These are phyloP conservation scores for Oryza coarctata DNA, from an alignment of 176 grass and related monocot genomes.

Conservation along the genomic window DNA sequence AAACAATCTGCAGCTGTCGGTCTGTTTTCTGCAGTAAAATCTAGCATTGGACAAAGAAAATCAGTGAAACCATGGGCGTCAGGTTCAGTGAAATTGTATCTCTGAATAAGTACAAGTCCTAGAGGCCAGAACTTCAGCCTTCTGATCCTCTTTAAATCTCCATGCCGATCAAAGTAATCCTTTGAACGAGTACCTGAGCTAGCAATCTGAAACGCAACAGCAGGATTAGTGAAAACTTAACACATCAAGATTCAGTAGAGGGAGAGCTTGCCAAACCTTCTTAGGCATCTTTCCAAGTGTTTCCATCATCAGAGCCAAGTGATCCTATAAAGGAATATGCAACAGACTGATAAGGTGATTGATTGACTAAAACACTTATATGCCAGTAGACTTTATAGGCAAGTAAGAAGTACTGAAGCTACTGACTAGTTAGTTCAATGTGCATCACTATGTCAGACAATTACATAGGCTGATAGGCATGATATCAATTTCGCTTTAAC, in stretches of 20 bases:
- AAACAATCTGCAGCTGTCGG: slow-evolving; percentile 70
- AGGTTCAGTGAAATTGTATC: slow-evolving; percentile 55
- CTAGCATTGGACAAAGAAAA: slow-evolving; percentile 74
- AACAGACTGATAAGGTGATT: neutral
- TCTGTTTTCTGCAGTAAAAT: slow-evolving; percentile 70
- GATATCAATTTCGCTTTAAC: neutral
- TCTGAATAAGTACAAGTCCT: slow-evolving; percentile 57
- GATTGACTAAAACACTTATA: slow-evolving; percentile 3
- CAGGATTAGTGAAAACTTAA: neutral
- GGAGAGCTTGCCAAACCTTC: slow-evolving; percentile 45
- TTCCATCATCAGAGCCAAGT: slow-evolving; percentile 95
- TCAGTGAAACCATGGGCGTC: slow-evolving; percentile 49
- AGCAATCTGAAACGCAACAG: slow-evolving; percentile 55
- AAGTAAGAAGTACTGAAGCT: slow-evolving; percentile 13
- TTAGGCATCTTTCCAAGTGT: slow-evolving; percentile 84
- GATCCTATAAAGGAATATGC: slow-evolving; percentile 55
- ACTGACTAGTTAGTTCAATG: slow-evolving; percentile 11
- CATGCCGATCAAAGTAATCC: slow-evolving; percentile 77
- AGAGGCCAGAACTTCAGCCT: slow-evolving; percentile 71
- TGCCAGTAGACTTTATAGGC: neutral
- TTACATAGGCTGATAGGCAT: slow-evolving; percentile 3
- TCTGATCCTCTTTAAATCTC: slow-evolving; percentile 74
- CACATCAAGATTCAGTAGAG: neutral
- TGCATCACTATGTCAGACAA: neutral
- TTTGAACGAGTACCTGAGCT: slow-evolving; percentile 61